Base-by-base conservation (phyloP, 225 moss, liverwort and hornwort species). In the Asterella californica region DNA sequence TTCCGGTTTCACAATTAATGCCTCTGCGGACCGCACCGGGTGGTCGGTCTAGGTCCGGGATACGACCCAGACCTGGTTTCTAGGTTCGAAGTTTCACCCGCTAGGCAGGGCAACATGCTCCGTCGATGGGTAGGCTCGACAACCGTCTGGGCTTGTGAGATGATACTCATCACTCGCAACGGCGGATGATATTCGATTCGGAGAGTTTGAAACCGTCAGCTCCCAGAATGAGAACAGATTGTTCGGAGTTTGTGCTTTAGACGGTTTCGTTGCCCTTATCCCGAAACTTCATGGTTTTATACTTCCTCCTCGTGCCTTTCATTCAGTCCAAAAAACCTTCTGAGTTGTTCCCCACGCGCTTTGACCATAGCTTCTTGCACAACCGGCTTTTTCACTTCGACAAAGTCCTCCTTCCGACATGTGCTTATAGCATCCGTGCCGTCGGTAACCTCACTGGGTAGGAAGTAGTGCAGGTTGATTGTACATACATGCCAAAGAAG, bases 201-300 rank as follows among this genome's bases (percentile, higher is more conserved):
- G 71, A 21, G 19, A 14, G 42, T 21, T 69, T 70, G 37, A 22
- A 5, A 36, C 24, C 62, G 10, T 9, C 37, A 9, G 45, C 45
- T 70, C 8, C 10, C 8, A 1, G 12, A 22, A 71, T 22, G 47
- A 47, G 46, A 71, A 71, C 70, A 45, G 45, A 70, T 45, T 45
- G 70, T 70, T 70, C 45, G 45, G 46, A 70, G 45, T 70, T 46
- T 4, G 42, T 70, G 70, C 47, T n/a, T 71, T 38, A 70, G 42
- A 8, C 70, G 19, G 5, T 21, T 70, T 25, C 11, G 21, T 71
- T 42, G 27, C 11, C 21, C 21, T 21, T 21, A 63, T 30, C 36
- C 47, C 46, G 2, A 71, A 21, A 47, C 24, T n/a, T 10, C 18
- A 33, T n/a, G 34, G 30, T 34, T 34, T 36, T 36, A 67, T 33